Evolutionary conservation across 176 grass and related monocot species (phyloP).

Genomic region (Zea luxurians): DNA sequence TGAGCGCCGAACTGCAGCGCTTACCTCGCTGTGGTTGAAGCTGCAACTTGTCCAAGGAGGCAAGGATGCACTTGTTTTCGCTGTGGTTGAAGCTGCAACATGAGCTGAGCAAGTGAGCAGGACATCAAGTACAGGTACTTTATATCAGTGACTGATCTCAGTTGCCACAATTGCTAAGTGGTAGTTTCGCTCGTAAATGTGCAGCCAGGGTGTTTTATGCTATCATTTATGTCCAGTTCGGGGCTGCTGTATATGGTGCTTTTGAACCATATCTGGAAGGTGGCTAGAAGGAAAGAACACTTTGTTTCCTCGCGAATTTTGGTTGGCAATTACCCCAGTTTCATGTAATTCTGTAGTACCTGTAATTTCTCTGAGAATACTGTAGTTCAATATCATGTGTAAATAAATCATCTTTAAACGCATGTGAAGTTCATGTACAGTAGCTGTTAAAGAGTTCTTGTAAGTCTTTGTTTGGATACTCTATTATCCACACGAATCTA

Average conservation of each 20-base stretch:
- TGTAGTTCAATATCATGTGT: constrained; percentile 29
- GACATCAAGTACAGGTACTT: constrained; percentile 5
- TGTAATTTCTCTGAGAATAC: not conserved
- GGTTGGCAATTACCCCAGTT: constrained; percentile 40
- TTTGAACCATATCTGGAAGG: not conserved
- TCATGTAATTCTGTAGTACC: constrained; percentile 32
- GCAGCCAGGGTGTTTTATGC: constrained; percentile 20
- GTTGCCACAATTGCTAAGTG: not conserved
- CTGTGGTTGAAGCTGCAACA: not conserved
- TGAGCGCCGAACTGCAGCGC: constrained; percentile 65
- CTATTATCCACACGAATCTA: no score
- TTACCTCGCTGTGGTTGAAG: constrained; percentile 78
- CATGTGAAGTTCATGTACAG: constrained; percentile 2
- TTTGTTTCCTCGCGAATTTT: constrained; percentile 37
- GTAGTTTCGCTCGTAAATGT: not conserved
- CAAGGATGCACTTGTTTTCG: not conserved
- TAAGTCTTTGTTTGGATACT: no score
- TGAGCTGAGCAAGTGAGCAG: constrained; percentile 19
- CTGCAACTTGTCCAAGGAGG: constrained; percentile 12
- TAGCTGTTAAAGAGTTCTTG: not conserved
- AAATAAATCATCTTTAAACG: constrained; percentile 1
- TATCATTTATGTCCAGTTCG: not conserved
- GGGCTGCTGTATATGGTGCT: constrained; percentile 16
- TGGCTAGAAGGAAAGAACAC: constrained; percentile 3
- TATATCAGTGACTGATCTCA: constrained; percentile 26